phyloP scores from a whole-genome alignment of 768 basidiomycete species.

The Kwoniella sp. region DNA sequence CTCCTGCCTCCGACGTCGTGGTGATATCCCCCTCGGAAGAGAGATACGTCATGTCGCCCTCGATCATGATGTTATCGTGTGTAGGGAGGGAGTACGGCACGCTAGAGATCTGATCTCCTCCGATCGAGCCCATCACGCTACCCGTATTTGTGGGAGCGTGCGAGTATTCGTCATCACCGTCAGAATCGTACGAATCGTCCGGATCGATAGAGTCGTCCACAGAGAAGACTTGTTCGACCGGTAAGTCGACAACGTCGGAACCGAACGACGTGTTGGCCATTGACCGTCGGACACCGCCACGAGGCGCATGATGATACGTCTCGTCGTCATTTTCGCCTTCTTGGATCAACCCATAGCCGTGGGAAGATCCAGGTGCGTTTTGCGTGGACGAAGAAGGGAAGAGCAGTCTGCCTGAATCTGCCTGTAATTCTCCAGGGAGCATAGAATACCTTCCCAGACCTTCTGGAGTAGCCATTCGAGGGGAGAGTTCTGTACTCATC shows the following conservation, averaged over 20 bases:
- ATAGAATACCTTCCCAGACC: conserved; percentile 45
- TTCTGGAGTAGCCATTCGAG: conserved; percentile 46
- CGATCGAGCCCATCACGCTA: conserved; percentile 8
- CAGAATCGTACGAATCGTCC: conserved; percentile 37
- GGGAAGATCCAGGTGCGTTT: not conserved
- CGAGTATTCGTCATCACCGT: conserved; percentile 11
- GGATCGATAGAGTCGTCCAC: conserved; percentile 15
- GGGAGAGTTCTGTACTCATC: conserved; percentile 39
- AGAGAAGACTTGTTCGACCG: conserved; percentile 19
- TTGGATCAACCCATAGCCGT: conserved; percentile 9
- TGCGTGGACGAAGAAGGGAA: conserved; percentile 2
- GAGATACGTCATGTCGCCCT: conserved; percentile 7
- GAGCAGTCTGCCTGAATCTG: conserved; percentile 12
- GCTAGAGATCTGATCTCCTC: conserved; percentile 11
- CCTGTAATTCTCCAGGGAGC: conserved; percentile 26
- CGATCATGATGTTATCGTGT: conserved; percentile 2
- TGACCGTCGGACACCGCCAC: conserved; percentile 23
- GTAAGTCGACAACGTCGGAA: conserved; percentile 37
- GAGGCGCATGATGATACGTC: conserved; percentile 10
- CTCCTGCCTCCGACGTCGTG: conserved; percentile 8
- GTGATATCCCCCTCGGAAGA: conserved; percentile 18
- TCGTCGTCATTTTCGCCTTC: conserved; percentile 18
- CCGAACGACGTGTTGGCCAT: conserved; percentile 46
- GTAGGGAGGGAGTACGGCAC: conserved; percentile 9
- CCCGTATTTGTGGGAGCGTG: conserved; percentile 1